These are phyloP conservation scores for Ramaria rubella DNA, from an alignment of 768 basidiomycete species.

Conservation along the genomic window DNA sequence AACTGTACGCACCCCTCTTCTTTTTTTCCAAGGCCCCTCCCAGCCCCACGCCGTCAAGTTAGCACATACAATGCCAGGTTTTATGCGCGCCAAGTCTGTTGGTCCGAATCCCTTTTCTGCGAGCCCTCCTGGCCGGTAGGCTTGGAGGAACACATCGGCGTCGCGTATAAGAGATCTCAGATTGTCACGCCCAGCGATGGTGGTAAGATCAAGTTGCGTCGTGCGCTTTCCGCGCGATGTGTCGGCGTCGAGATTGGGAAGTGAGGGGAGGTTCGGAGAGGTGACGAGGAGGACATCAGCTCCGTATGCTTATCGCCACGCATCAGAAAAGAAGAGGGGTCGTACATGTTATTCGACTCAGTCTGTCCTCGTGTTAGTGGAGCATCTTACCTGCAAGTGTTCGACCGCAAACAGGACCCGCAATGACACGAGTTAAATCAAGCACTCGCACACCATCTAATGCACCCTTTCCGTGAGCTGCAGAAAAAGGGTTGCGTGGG, in stretches of 20 bases:
- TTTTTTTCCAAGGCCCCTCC: slow-evolving; percentile 49
- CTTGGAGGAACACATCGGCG: slow-evolving; percentile 55
- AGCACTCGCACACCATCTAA: slow-evolving; percentile 47
- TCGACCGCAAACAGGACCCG: slow-evolving; percentile 50
- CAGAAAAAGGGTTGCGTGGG: slow-evolving; percentile 20
- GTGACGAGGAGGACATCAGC: slow-evolving; percentile 52
- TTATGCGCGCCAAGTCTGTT: slow-evolving; percentile 29
- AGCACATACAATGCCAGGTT: slow-evolving; percentile 48
- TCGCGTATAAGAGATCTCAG: slow-evolving; percentile 33
- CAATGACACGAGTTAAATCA: slow-evolving; percentile 55
- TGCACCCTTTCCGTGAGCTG: slow-evolving; percentile 21
- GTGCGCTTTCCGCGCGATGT: slow-evolving; percentile 61
- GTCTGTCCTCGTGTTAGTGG: no score
- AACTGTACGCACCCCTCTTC: slow-evolving; percentile 39
- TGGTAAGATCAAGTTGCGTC: slow-evolving; percentile 48
- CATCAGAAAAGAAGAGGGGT: background rate
- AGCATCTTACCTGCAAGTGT: slow-evolving; percentile 43
- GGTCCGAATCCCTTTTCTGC: slow-evolving; percentile 43
- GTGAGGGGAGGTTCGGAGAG: slow-evolving; percentile 45
- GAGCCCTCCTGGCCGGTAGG: slow-evolving; percentile 50
- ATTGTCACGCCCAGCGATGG: slow-evolving; percentile 23
- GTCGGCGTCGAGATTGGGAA: slow-evolving; percentile 47
- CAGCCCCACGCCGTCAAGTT: slow-evolving; percentile 51
- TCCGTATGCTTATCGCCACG: slow-evolving; percentile 38
- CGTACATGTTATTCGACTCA: background rate